These are phyloP conservation scores for Penicillium malachiteum DNA, from an alignment of 495 filamentous ascomycete genomes.

Conservation along the genomic window DNA sequence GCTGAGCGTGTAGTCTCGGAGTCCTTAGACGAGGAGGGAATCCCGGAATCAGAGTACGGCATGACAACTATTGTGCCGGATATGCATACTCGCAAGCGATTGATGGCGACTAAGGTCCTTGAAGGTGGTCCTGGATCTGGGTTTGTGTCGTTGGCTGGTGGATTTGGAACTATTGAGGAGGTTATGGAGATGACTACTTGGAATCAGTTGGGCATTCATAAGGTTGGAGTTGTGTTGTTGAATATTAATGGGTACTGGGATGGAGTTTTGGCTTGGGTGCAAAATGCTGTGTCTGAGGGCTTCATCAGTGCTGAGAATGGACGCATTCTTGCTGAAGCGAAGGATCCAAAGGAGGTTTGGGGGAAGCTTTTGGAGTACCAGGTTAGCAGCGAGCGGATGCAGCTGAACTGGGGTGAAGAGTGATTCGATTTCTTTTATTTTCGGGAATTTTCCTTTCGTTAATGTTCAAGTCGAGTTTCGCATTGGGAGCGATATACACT, in stretches of 20 bases:
- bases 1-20: conserved; percentile 36
- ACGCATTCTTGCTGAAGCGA: conserved; percentile 75
- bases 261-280: conserved; percentile 79
- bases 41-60: conserved; percentile 72
- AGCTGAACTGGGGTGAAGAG: conserved; percentile 78
- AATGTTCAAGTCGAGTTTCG: not conserved
- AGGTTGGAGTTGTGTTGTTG: conserved; percentile 71
- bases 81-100: conserved; percentile 91
- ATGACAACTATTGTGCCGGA: conserved; percentile 83
- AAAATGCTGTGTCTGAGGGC: conserved; percentile 69
- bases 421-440: conserved; percentile 22
- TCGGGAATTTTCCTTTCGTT: no score
- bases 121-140: conserved; percentile 78
- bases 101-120: conserved; percentile 88
- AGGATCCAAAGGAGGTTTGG: conserved; percentile 67
- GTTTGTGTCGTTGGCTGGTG: conserved; percentile 86
- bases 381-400: conserved; percentile 67
- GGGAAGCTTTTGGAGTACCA: conserved; percentile 70
- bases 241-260: conserved; percentile 93
- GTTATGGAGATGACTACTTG: conserved; percentile 95
- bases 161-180: conserved; percentile 95
- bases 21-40: conserved; percentile 39
- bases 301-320: conserved; percentile 70
- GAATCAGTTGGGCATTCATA: conserved; percentile 97
- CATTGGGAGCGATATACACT: not conserved